Evolutionary conservation across 176 grass and related monocot genomes (phyloP).

Genomic region (Urochloa ruziziensis): DNA sequence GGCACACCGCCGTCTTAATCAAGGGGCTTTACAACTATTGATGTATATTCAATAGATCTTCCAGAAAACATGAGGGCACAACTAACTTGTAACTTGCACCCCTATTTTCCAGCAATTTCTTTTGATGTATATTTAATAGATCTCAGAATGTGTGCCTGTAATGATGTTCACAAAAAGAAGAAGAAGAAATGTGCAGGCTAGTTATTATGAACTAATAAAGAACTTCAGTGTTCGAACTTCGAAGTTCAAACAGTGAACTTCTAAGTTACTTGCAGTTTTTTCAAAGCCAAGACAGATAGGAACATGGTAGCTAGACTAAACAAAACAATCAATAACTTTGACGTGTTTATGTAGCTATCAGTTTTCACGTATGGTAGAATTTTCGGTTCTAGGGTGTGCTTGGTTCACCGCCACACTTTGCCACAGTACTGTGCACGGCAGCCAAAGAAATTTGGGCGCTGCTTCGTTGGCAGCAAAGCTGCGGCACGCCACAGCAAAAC

Average conservation of each 20-base stretch:
- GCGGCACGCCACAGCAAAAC: no score
- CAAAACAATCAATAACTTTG: neutral
- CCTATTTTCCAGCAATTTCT: neutral
- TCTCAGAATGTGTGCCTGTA: neutral
- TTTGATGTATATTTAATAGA: constrained; percentile 6
- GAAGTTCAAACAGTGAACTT: neutral
- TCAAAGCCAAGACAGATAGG: neutral
- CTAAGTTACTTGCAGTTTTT: neutral
- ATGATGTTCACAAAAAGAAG: neutral
- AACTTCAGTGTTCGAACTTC: neutral
- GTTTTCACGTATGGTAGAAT: no score
- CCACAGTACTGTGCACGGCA: no score
- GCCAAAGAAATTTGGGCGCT: no score
- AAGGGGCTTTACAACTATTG: no score
- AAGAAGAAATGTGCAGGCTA: neutral
- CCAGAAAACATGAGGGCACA: neutral
- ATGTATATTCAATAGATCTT: no score
- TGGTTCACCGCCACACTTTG: no score
- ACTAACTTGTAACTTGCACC: constrained; percentile 14
- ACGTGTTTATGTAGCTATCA: neutral
- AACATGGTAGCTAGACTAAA: neutral
- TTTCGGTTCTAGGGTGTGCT: no score
- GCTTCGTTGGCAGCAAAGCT: no score
- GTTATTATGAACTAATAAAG: neutral
- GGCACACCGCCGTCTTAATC: neutral